Base-by-base conservation (phyloP, 1,284 basidiomycete species). In the Heliocybe sulcata region DNA sequence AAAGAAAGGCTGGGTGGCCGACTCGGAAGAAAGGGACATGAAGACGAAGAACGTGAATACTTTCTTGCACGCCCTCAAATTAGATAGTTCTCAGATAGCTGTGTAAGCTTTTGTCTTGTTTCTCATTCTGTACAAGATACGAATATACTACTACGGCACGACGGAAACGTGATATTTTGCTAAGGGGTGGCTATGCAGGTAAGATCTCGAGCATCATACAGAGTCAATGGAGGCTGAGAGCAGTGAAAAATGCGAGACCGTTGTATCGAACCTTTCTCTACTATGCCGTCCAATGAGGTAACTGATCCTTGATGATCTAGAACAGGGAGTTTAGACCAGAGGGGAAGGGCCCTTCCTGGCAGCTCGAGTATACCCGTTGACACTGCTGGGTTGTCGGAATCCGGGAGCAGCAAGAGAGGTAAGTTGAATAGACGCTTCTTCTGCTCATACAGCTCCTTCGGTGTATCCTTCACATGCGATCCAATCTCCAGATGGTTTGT, bases 401-500 rank as follows among this genome's bases (percentile, higher is more conserved):
- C 3, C 14, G 69, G 66, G 11, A 83, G 67, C 16, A 61, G 63
- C 80, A 92, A 82, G 56, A 92, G 67, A 14, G 90, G 88, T 14
- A 91, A 70, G 33, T 76, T 69, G 69, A 91, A 92, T 47, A 82
- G 64, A 12, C 72, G 73, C 62, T 81, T 79, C 69, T 86, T 87
- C 62, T 79, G 79, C 58, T 68, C 66, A 60, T 76, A 76, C 45
- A 67, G 68, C n/a, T 68, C 70, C n/a, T 65, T 67, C 4, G 83
- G 79, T 35, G 76, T 70, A 29, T 75, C 72, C 63, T 80, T 81
- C 42, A 93, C 87, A 63, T 93, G 90, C 33, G 84, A 82, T 10
- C 91, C 90, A 11, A 83, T 74, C 70, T 93, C 90, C 47, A 93
- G 75, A 63, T 92, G 90, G 65, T 93, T 93, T 20, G 90, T 93